Evolutionary conservation across 192 early-diverging fungal genomes (phyloP).

Genomic region (Physocladia obscura): DNA sequence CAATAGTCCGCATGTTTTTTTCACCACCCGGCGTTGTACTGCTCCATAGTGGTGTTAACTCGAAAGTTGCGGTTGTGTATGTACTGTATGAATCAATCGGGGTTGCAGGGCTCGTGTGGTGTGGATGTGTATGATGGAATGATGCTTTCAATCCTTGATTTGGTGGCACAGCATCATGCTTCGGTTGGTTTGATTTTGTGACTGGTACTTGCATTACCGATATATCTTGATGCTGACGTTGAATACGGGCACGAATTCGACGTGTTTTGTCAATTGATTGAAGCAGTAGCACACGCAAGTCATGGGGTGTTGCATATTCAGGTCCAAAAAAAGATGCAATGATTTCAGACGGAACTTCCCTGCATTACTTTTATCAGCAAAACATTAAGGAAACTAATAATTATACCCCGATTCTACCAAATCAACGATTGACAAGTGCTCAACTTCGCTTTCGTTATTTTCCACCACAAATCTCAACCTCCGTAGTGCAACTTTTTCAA

Average conservation of each 20-base stretch:
- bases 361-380: not conserved
- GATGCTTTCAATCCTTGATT: constrained; percentile 9
- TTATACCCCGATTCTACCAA: constrained; percentile 43
- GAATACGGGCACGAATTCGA: constrained; percentile 5
- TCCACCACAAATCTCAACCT: constrained; percentile 48
- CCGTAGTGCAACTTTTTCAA: constrained; percentile 49
- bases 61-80: not conserved
- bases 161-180: not conserved
- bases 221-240: not conserved
- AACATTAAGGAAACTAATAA: not conserved
- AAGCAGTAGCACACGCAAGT: constrained; percentile 44
- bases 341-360: constrained; percentile 17
- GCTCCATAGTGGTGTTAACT: not conserved
- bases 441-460: constrained; percentile 37
- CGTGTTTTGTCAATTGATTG: constrained; percentile 43
- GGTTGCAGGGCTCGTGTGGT: constrained; percentile 16
- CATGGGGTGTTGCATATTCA: constrained; percentile 29
- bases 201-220: not conserved
- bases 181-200: not conserved
- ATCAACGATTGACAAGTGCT: constrained; percentile 44
- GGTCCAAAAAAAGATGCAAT: constrained; percentile 40
- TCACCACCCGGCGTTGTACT: not conserved
- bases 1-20: no score
- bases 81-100: constrained; percentile 10
- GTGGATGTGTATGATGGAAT: constrained; percentile 24